A percentile compares a stretch with the other conserved stretches of the same genome.
These are phyloP conservation scores for Botrytis deweyae DNA, from an alignment of 2,329 filamentous ascomycete genomes.

Conservation along the genomic window DNA sequence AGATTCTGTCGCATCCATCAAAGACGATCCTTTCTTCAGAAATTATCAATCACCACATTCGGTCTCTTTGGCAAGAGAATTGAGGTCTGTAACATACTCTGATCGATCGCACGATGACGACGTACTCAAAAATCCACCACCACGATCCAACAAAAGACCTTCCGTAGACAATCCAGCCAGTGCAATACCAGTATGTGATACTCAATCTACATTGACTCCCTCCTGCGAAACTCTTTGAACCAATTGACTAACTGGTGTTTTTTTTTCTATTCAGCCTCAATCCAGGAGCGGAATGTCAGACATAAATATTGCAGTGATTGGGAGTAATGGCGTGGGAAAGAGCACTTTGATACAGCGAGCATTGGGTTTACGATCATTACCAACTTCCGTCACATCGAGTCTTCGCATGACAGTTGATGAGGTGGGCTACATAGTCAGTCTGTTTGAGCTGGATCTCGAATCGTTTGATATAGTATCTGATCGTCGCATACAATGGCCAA, in stretches of 20 bases:
- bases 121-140: conserved; percentile 23
- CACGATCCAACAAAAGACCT: conserved; percentile 24
- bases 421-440: conserved; percentile 55
- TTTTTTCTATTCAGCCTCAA: conserved; percentile 31
- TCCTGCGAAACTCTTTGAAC: background rate
- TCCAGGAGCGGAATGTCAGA: conserved; percentile 45
- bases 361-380: conserved; percentile 53
- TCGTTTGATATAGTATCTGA: conserved; percentile 60
- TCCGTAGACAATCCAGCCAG: conserved; percentile 30
- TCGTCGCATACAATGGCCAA: conserved; percentile 64
- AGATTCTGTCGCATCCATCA: conserved; percentile 53
- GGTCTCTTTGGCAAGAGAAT: conserved; percentile 38
- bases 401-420: conserved; percentile 60
- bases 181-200: conserved; percentile 31
- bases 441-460: conserved; percentile 66
- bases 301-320: conserved; percentile 66
- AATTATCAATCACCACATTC: conserved; percentile 45
- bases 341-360: conserved; percentile 66
- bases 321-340: conserved; percentile 65
- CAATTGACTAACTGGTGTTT: background rate
- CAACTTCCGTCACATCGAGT: conserved; percentile 55
- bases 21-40: conserved; percentile 57
- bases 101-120: conserved; percentile 27
- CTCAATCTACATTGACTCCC: background rate
- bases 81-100: conserved; percentile 34